Evolutionary conservation across 2,329 filamentous ascomycete genomes (phyloP).

Genomic region (Capronia americana): DNA sequence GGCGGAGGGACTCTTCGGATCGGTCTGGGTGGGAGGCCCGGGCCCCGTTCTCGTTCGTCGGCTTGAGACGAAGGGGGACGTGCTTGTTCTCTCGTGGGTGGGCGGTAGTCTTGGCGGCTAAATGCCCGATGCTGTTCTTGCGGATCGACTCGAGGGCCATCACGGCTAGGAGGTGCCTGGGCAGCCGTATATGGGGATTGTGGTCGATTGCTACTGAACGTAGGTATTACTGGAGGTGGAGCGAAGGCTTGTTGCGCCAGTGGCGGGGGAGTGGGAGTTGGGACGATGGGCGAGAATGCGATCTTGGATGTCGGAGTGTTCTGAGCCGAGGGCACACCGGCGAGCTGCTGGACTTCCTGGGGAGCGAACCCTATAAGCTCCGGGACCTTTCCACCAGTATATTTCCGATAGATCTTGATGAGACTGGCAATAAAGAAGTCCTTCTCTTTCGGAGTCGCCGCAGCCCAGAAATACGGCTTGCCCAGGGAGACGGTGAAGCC

Average conservation of each 20-base stretch:
- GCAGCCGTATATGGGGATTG: constrained; percentile 33
- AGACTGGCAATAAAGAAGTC: constrained; percentile 97
- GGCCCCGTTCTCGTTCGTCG: constrained; percentile 23
- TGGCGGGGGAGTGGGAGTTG: constrained; percentile 29
- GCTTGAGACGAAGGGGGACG: constrained; percentile 26
- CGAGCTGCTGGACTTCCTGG: constrained; percentile 76
- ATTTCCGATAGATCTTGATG: constrained; percentile 96
- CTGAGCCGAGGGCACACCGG: constrained; percentile 56
- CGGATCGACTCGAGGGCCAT: constrained; percentile 22
- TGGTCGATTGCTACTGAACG: constrained; percentile 21
- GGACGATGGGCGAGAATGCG: constrained; percentile 39
- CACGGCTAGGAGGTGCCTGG: constrained; percentile 30
- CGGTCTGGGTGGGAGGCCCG: constrained; percentile 19
- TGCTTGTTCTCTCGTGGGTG: constrained; percentile 27
- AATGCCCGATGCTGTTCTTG: constrained; percentile 27
- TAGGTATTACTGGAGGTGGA: constrained; percentile 7
- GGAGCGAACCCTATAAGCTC: constrained; percentile 82
- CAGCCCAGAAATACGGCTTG: constrained; percentile 98
- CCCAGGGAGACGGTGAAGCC: constrained; percentile 88
- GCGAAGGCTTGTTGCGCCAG: constrained; percentile 17
- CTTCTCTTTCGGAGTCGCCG: constrained; percentile 92
- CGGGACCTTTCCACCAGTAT: constrained; percentile 84
- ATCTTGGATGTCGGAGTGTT: constrained; percentile 37
- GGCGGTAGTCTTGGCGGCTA: constrained; percentile 27
- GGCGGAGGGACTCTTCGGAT: constrained; percentile 14